Conservation (phyloP, 768 basidiomycete species). For the Russula emetica region DNA sequence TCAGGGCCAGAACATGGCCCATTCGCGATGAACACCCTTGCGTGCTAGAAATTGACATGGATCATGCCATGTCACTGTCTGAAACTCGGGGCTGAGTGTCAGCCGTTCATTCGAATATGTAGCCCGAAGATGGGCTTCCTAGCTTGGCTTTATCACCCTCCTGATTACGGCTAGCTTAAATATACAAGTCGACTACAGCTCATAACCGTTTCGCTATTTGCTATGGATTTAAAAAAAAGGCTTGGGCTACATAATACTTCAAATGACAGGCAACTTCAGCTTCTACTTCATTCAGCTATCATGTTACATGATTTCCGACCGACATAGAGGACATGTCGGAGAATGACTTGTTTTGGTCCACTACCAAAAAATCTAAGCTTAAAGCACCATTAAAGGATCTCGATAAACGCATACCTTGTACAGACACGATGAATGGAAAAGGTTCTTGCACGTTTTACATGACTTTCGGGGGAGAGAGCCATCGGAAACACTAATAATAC, state of each 20-base stretch:
- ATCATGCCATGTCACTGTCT: too few species aligned
- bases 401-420: constrained; percentile 59
- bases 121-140: too few species aligned
- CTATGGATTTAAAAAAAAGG: neutral
- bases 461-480: constrained; percentile 83
- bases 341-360: constrained; percentile 91
- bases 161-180: too few species aligned
- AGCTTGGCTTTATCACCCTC: too few species aligned
- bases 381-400: neutral
- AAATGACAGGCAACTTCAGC: neutral
- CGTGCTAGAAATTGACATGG: too few species aligned
- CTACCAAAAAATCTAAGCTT: constrained; percentile 36
- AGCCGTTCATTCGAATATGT: too few species aligned
- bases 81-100: too few species aligned
- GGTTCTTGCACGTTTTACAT: constrained; percentile 91
- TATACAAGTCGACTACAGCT: too few species aligned
- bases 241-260: constrained; percentile 1
- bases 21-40: too few species aligned
- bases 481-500: constrained; percentile 89
- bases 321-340: constrained; percentile 86
- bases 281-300: neutral
- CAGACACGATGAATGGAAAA: constrained; percentile 88
- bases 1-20: too few species aligned
- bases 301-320: constrained; percentile 66
- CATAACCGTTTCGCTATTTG: neutral